Evolutionary conservation across 768 basidiomycete genomes (phyloP).

Genomic region (Mycena olivaceomarginata): DNA sequence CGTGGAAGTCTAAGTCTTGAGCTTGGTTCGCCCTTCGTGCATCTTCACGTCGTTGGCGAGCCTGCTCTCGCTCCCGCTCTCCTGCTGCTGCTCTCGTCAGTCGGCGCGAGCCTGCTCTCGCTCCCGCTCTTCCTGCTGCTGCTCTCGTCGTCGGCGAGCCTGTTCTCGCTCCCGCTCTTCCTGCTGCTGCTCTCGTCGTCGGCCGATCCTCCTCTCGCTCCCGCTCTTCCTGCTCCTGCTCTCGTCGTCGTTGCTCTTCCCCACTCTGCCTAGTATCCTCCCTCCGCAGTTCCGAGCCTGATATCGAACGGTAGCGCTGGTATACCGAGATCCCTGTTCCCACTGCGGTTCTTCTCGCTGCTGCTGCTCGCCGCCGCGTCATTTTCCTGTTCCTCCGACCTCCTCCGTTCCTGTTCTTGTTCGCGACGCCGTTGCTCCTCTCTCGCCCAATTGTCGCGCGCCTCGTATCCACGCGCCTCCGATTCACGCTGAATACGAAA

Average conservation of each 20-base stretch:
- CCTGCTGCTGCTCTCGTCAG: too few relatives aligned
- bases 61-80: not conserved
- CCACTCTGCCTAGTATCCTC: not conserved
- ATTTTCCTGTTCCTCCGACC: not conserved
- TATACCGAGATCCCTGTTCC: not conserved
- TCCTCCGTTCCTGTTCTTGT: not conserved
- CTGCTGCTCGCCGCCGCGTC: not conserved
- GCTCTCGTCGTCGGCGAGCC: not conserved
- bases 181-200: too few relatives aligned
- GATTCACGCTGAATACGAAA: not conserved
- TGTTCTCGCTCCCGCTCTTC: not conserved
- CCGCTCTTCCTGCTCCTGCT: not conserved
- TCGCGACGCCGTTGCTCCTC: not conserved
- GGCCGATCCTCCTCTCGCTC: too few relatives aligned
- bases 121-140: too few relatives aligned
- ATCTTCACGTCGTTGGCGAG: not conserved
- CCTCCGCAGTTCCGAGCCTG: not conserved
- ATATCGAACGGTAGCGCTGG: constrained; percentile 10
- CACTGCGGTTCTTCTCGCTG: not conserved
- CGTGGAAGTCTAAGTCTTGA: not conserved
- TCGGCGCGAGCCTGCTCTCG: not conserved
- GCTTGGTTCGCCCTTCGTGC: not conserved
- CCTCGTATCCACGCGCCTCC: not conserved
- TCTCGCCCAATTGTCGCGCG: not conserved
- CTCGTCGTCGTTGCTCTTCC: not conserved